Percentiles rank a stretch among this genome's conserved stretches.
phyloP scores from a whole-genome alignment of 257 asterid species.

The Linaria vulgaris region DNA sequence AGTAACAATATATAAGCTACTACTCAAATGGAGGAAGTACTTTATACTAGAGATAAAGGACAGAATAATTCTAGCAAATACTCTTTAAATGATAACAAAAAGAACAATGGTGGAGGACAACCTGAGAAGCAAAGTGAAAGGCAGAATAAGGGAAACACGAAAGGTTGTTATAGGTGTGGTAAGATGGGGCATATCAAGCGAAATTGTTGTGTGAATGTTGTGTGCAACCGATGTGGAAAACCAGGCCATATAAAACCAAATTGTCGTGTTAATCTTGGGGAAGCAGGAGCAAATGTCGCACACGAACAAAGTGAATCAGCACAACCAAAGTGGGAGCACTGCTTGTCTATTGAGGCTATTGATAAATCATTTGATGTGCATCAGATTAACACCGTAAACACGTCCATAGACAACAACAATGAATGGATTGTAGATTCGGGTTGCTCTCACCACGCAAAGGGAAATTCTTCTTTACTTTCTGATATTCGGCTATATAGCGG shows the following conservation, averaged over 20 bases:
- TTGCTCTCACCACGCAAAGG: conserved; percentile 26
- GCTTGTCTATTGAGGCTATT: neutral
- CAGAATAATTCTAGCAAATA: neutral
- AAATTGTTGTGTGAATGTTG: conserved; percentile 13
- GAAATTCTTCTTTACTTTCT: conserved; percentile 7
- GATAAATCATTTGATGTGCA: too few species aligned
- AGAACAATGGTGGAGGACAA: neutral
- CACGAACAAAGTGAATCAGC: neutral
- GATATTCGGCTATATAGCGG: too few species aligned
- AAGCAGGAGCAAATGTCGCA: conserved; percentile 5
- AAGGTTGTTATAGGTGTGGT: conserved; percentile 9
- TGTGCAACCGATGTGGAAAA: conserved; percentile 11
- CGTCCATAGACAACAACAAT: neutral
- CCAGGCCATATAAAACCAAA: conserved; percentile 17
- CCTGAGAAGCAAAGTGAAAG: neutral
- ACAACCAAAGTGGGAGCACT: conserved; percentile 7
- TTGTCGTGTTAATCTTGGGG: conserved; percentile 5
- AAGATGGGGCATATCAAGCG: neutral
- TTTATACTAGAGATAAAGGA: neutral
- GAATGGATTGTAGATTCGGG: conserved; percentile 26
- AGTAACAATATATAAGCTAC: neutral
- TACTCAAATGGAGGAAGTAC: conserved; percentile 8
- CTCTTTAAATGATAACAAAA: neutral
- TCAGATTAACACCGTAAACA: neutral
- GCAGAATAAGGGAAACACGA: neutral